Base-by-base conservation (phyloP, 352 stramenopile species). In the Elongisporangium undulatum region DNA sequence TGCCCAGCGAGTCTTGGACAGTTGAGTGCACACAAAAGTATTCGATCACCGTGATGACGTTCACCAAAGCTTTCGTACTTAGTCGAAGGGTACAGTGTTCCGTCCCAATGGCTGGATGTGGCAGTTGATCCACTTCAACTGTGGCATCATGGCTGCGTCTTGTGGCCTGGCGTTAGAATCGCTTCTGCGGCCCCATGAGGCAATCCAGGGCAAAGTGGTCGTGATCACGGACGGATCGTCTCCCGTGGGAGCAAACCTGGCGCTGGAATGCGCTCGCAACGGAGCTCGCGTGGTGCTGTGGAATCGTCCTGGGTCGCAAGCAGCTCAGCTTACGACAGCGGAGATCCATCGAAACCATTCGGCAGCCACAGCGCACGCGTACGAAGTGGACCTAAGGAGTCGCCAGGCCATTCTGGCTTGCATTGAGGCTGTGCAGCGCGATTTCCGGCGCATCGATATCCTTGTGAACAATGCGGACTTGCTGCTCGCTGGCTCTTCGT, bases 401-500 rank as follows among this genome's bases (percentile, higher is more conserved):
- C 57, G 50, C 51, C 56, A 65, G 24, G 64, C 45, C 26, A 66
- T 77, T 48, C 39, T 68, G 48, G 52, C 56, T 21, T 39, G 19
- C 10, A 52, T 48, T 7, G 51, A 38, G 16, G 61, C 19, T 10
- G 62, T 66, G 21, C 50, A 39, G 5, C 59, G 64, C 20, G 54
- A 75, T 13, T 57, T 66, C 56, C 48, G 56, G 3, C 39, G 57
- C 52, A 54, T 71, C 50, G 69, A 78, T 20, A 66, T 82, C 58
- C 51, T 85, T 9, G 41, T 85, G 29, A 85, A 85, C 69, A 85
- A 83, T 59, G 63, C 73, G 38, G 75, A 78, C 22, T 69, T 83
- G 17, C 65, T 85, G 17, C 53, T 62, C 5, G 75, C 9, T 41
- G 29, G 75, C 51, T 71, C 73, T 48, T 53, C 59, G 49, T 38